Evolutionary conservation across 2,329 filamentous ascomycete species (phyloP).

Genomic region (Cytospora schulzeri): DNA sequence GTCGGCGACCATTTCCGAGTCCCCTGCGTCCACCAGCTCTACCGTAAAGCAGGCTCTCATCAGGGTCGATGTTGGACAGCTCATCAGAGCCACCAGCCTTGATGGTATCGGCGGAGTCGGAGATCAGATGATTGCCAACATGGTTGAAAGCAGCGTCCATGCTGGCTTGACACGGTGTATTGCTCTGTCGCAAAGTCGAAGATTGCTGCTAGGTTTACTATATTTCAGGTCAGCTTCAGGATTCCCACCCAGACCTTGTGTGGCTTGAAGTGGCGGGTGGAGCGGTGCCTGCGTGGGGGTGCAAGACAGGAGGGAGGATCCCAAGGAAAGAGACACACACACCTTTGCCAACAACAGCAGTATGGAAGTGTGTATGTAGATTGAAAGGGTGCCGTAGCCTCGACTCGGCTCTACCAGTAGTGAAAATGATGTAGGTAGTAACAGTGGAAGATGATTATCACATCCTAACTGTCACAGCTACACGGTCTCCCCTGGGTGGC

Average conservation of each 20-base stretch:
- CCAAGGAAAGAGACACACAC: conserved; percentile 11
- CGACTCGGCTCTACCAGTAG: conserved; percentile 8
- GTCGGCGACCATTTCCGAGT: conserved; percentile 45
- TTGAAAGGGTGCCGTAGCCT: conserved; percentile 16
- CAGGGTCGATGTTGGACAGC: conserved; percentile 69
- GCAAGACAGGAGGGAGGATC: not conserved
- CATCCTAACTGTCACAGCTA: conserved; percentile 25
- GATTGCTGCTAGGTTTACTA: conserved; percentile 15
- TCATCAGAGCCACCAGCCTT: conserved; percentile 82
- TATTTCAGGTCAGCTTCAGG: conserved; percentile 1
- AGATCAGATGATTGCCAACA: conserved; percentile 83
- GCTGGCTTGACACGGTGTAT: conserved; percentile 33
- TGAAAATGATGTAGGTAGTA: conserved; percentile 16
- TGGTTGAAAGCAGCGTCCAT: conserved; percentile 86
- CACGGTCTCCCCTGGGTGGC: conserved; percentile 7
- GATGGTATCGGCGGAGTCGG: conserved; percentile 81
- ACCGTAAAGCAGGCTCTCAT: conserved; percentile 79
- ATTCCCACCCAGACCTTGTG: not conserved
- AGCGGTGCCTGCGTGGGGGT: conserved; percentile 24
- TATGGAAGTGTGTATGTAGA: not conserved
- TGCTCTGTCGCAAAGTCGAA: conserved; percentile 29
- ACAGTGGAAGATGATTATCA: conserved; percentile 18
- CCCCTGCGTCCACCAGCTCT: conserved; percentile 63
- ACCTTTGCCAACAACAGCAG: conserved; percentile 9
- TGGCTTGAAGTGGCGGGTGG: not conserved